Evolutionary conservation across 176 grass and related monocot species (phyloP).

Genomic region (Alopecurus myosuroides): DNA sequence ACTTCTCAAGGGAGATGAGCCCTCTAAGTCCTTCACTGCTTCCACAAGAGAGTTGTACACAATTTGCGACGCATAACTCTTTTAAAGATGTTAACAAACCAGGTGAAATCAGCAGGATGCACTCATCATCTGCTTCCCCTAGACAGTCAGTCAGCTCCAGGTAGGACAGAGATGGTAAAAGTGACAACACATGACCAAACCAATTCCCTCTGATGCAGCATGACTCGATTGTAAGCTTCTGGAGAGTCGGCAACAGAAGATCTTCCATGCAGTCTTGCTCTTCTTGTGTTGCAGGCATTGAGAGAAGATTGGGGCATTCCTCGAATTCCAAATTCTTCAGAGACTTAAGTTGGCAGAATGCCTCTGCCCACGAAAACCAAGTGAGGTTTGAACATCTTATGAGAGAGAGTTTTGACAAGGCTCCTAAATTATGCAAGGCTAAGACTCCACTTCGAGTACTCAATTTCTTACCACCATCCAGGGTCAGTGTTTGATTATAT

Average conservation of each 20-base stretch:
- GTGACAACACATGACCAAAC: conserved; percentile 16
- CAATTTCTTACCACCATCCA: background rate
- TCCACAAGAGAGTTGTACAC: background rate
- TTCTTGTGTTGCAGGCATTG: background rate
- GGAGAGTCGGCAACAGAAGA: background rate
- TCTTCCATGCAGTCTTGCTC: background rate
- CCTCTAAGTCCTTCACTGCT: background rate
- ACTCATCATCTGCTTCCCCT: background rate
- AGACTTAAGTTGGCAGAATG: background rate
- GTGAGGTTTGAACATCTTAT: background rate
- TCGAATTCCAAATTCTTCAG: conserved; percentile 16
- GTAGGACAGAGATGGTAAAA: background rate
- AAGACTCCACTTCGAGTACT: background rate
- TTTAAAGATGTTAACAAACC: background rate
- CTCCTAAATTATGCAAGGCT: conserved; percentile 1
- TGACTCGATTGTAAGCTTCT: conserved; percentile 13
- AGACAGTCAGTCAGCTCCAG: conserved; percentile 14
- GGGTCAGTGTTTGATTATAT: conserved; percentile 10
- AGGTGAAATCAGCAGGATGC: background rate
- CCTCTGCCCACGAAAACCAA: background rate
- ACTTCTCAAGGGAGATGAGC: conserved; percentile 15
- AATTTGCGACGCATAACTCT: background rate
- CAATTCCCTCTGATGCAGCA: conserved; percentile 8
- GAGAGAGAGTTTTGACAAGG: background rate
- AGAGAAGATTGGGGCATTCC: background rate